phyloP scores from a whole-genome alignment of 2,329 filamentous ascomycete genomes.

The Cladorrhinum sp. region DNA sequence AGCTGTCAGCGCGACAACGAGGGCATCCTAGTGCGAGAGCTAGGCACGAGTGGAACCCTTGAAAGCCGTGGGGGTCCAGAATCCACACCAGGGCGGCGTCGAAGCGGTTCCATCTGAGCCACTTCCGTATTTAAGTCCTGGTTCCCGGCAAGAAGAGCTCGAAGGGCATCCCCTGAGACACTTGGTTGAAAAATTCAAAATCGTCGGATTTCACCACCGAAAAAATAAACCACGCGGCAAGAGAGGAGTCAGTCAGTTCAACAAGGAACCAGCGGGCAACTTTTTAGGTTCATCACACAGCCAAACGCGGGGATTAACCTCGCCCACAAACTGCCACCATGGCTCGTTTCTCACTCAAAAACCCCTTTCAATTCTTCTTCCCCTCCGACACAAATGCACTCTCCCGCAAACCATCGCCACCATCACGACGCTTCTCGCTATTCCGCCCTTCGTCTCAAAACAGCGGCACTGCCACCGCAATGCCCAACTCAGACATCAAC shows the following conservation, averaged over 20 bases:
- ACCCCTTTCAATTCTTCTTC: conserved; percentile 18
- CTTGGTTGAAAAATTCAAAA: background rate
- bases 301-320: background rate
- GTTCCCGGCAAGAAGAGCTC: background rate
- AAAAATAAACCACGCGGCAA: background rate
- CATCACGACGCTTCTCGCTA: background rate
- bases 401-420: background rate
- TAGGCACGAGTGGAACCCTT: background rate
- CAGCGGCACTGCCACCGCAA: background rate
- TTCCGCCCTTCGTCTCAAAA: background rate
- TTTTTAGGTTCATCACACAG: background rate
- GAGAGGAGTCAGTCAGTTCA: background rate
- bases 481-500: background rate
- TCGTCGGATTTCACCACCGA: background rate
- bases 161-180: background rate
- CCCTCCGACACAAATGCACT: conserved; percentile 1
- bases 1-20: background rate
- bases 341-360: conserved; percentile 14
- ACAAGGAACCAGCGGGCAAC: background rate
- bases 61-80: background rate
- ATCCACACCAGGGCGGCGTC: background rate
- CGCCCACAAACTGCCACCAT: background rate
- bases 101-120: background rate
- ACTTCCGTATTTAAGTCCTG: background rate
- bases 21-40: background rate